Evolutionary conservation across 2,329 filamentous ascomycete species (phyloP), one percentile per base, ranked within the genome.

Genomic region (Penicillium frequentans): DNA sequence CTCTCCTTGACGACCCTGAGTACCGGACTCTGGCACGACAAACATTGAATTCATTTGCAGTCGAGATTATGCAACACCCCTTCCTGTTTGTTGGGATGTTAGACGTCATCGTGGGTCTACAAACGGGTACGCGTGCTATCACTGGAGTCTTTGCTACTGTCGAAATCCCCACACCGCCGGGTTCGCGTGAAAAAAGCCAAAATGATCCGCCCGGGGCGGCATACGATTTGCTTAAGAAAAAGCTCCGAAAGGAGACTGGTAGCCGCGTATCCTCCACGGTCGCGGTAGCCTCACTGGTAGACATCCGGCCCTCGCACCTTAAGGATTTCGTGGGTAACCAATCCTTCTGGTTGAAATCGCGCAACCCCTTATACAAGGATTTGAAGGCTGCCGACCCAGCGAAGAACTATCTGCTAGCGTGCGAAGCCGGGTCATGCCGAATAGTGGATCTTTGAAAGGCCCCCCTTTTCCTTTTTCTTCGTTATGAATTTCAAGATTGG

Each of bases 21-120:
- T 93, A 91, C 68, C 81, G 81, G 0, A 78, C 79, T 51, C 81
- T 87, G 50, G 92, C 91, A 0, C 83, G 84, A 50, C 84, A 89
- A 63, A 95, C 91, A 0, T 86, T 93, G 59, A 86, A 86, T 58
- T 91, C 92, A 0, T 99, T 99, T 64, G 91, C 96, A 65, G 88
- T 90, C 0, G 95, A 99, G 76, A 87, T 96, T 64, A 81, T 96
- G 69, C 92, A 98, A 73, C 92, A 98, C 67, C 92, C 95, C 0
- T 96, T 95, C 81, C 81, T 98, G 2, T 98, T 96, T 75, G 88
- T 90, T 0, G 90, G 90, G 4, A 81, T 98, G 65, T 81, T 98
- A 66, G 84, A 86, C 3, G 84, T 84, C 0, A 85, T 98, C 2
- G 90, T 96, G 10, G 85, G 87, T 1, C 85, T 88, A 4, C 84